These are phyloP conservation scores for Saksenaea vasiformis DNA, from an alignment of 371 early-diverging fungal species.

Conservation along the genomic window DNA sequence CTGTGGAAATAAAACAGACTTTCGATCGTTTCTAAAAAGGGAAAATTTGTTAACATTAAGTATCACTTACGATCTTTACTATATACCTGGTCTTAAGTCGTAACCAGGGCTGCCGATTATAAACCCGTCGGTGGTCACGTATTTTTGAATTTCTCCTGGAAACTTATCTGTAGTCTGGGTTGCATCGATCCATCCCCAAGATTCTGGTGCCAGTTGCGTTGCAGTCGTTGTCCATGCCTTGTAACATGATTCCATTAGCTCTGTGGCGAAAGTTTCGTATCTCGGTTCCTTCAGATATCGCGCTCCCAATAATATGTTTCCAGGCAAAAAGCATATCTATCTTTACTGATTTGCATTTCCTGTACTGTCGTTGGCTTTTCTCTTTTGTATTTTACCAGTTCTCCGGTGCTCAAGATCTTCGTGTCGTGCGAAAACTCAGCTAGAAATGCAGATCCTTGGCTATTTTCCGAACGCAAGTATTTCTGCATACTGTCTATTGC, in stretches of 20 bases:
- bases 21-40: slow-evolving; percentile 70
- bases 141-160: slow-evolving; percentile 28
- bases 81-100: slow-evolving; percentile 58
- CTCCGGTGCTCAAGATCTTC: slow-evolving; percentile 37
- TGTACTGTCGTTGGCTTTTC: slow-evolving; percentile 19
- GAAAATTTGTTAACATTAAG: neutral
- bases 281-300: slow-evolving; percentile 29
- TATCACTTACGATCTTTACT: neutral
- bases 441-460: slow-evolving; percentile 35
- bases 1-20: slow-evolving; percentile 73
- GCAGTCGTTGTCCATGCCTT: slow-evolving; percentile 40
- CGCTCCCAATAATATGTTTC: slow-evolving; percentile 43
- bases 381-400: slow-evolving; percentile 37
- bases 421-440: slow-evolving; percentile 32
- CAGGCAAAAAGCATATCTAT: slow-evolving; percentile 50
- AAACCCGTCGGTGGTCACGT: slow-evolving; percentile 27
- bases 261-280: slow-evolving; percentile 27
- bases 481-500: slow-evolving; percentile 46
- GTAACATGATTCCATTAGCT: slow-evolving; percentile 44
- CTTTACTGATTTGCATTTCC: neutral
- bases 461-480: slow-evolving; percentile 43
- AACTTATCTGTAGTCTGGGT: slow-evolving; percentile 18
- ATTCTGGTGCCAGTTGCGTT: slow-evolving; percentile 47
- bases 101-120: slow-evolving; percentile 20
- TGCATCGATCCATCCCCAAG: slow-evolving; percentile 48